Percentiles rank a stretch among this genome's conserved stretches.
These are phyloP conservation scores for Tilletiopsis washingtonensis DNA, from an alignment of 1,284 basidiomycete genomes.

Conservation along the genomic window DNA sequence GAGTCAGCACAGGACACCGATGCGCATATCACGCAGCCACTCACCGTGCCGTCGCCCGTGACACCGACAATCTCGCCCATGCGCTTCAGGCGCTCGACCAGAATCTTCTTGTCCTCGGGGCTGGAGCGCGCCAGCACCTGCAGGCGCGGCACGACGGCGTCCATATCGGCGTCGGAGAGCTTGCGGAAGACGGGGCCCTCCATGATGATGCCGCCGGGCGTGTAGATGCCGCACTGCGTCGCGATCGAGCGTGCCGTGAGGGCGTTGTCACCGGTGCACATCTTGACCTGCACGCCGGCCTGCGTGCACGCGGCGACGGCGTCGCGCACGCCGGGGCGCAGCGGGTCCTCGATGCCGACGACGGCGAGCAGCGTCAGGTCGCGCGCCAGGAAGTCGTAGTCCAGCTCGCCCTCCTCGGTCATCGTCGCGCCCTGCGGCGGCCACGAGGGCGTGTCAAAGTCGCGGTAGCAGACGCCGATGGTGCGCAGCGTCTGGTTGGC, in stretches of 20 bases:
- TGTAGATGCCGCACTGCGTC: conserved; percentile 87
- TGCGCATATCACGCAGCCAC: no score
- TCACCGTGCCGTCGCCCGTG: conserved; percentile 97
- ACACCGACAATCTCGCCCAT: conserved; percentile 92
- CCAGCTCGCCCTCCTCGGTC: conserved; percentile 56
- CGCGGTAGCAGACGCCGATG: conserved; percentile 83
- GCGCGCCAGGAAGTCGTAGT: conserved; percentile 62
- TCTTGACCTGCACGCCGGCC: conserved; percentile 93
- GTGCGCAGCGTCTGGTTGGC: conserved; percentile 90
- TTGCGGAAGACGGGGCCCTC: conserved; percentile 71
- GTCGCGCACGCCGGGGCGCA: conserved; percentile 77
- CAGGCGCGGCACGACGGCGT: conserved; percentile 54
- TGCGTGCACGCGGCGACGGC: conserved; percentile 76
- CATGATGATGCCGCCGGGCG: conserved; percentile 86
- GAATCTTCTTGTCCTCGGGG: conserved; percentile 88
- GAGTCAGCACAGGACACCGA: no score
- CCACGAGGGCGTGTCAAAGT: conserved; percentile 66
- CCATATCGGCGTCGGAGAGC: conserved; percentile 51
- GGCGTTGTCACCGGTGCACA: conserved; percentile 98
- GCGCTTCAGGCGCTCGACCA: conserved; percentile 78
- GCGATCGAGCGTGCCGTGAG: conserved; percentile 82
- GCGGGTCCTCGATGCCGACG: conserved; percentile 89
- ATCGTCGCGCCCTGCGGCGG: conserved; percentile 58
- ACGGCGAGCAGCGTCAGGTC: conserved; percentile 80
- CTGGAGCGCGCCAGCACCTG: conserved; percentile 81